Base-by-base conservation (phyloP, 306 rosid species). In the Citrullus mucosospermus region DNA sequence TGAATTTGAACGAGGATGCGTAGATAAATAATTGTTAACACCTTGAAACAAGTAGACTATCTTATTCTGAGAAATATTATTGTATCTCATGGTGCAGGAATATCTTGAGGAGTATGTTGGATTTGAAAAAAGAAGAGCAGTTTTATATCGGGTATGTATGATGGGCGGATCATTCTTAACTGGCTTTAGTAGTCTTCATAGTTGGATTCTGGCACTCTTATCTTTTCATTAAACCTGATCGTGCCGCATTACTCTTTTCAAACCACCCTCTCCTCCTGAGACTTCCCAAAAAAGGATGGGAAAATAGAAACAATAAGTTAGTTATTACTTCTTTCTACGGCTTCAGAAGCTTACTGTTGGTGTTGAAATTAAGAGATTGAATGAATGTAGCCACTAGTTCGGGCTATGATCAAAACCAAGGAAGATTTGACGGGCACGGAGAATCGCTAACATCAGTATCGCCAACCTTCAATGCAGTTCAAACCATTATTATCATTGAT, bases 31-130 rank as follows among this genome's bases (percentile, higher is more conserved):
- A 51, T 39, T 62, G 50, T 0, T 50, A 12, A 15, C 62, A 16
- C 28, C 50, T 56, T 53, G 44, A 57, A 55, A 36, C 66, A 55
- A 20, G 53, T 75, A 2, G 4, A 30, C 44, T 58, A 63, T 17
- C 12, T 53, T 59, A 55, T 80, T 82, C 53, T 38, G 70, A 75
- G 68, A 50, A 72, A 57, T n/a, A 18, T 43, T 0, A 30, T 83
- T 25, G 62, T 72, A 77, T 32, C 39, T 54, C 28, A 11, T 80
- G 67, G 81, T 78, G 85, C 98, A 96, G 99, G 98, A 88, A 81
- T 92, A 91, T 86, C 99, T 96, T 65, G 99, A 96, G 81, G 99
- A 92, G 80, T 85, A 70, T 56, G 84, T 92, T 43, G 97, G 96
- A 85, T 81, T 82, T 3, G 83, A 84, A 67, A 96, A 88, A 74